Evolutionary conservation across 2,329 filamentous ascomycete species (phyloP), one percentile per base, ranked within the genome.

Genomic region (Diplodia intermedia): DNA sequence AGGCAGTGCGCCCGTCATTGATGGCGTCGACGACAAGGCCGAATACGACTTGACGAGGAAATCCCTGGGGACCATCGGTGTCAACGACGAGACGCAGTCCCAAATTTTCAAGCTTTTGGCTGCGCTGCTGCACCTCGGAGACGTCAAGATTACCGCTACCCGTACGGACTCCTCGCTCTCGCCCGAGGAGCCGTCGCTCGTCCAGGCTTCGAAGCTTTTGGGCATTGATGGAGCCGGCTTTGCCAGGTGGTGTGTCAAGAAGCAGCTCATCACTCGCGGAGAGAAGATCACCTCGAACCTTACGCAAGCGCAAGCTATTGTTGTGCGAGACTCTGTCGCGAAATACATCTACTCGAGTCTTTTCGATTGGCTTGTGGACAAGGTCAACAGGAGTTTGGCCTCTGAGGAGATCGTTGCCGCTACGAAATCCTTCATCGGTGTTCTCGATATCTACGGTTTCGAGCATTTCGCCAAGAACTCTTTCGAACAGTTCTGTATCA

Each of bases 401-500:
- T 93, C 93, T 1, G 91, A 97, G 54, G 90, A 94, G 71, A 92
- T 98, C 47, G 80, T 98, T 65, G 89, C 86, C 73, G 88, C 92
- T 50, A 93, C 97, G 68, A 87, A 85, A 67, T 94, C 92, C 1
- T 99, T 99, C 80, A 99, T 99, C 75, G 95, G 95, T 79, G 95
- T 99, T 57, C 87, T 99, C 71, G 95, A 99, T 92, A 99, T 99
- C 73, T 98, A 98, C 80, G 94, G 94, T 71, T 99, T 99, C 77
- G 95, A 99, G 80, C 95, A 98, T 81, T 99, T 99, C 76, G 94
- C 95, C 70, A 98, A 97, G 85, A 99, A 99, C 83, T 99, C 95
- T 0, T 99, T 99, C 75, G 95, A 99, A 79, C 95, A 99, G 79
- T 99, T 99, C 81, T 99, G 95, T 82, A 99, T 99, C 87, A 99